Evolutionary conservation across 2,329 filamentous ascomycete species (phyloP), one percentile per base, ranked within the genome.

Genomic region (Phyllosticta citribraziliensis): DNA sequence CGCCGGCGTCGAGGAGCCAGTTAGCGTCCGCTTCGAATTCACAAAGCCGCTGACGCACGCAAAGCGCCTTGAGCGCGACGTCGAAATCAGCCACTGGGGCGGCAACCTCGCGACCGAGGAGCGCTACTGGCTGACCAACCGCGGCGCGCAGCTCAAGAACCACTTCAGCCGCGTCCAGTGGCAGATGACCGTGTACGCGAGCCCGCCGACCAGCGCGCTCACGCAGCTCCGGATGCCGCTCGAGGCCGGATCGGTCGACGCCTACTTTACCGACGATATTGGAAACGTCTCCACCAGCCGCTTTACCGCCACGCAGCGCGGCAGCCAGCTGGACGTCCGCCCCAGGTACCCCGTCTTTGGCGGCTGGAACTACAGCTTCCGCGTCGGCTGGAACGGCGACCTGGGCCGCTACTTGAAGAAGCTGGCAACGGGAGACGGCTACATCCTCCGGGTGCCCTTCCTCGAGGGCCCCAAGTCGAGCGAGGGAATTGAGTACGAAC

Each of bases 71-170:
- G 90, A 97, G 76, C 87, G 94, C 63, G 92, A 97, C 70, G 79
- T 99, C 65, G 94, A 99, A 74, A 88, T 99, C 68, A 96, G 90
- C 72, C 94, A 97, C 76, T 99, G 94, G 94, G 94, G 94, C 66
- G 94, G 94, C 64, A 99, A 99, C 72, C 77, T 97, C 59, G 94
- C 94, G 1, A 91, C 92, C 56, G 94, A 99, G 77, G 94, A 99
- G 78, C 85, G 90, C 62, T 97, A 96, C 77, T 90, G 88, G 74
- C 81, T 97, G 66, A 84, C 84, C 69, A 93, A 99, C 80, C 85
- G 88, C 65, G 94, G 88, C 65, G 95, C 94, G 56, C 87, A 88
- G 47, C 73, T 81, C 24, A 79, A 80, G 68, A 76, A 78, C 67
- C 77, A 80, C 65, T 80, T 80, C 72, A 76, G 72, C 55, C 78